Conservation (phyloP, 352 stramenopile genomes). For the Globisporangium yorkense region DNA sequence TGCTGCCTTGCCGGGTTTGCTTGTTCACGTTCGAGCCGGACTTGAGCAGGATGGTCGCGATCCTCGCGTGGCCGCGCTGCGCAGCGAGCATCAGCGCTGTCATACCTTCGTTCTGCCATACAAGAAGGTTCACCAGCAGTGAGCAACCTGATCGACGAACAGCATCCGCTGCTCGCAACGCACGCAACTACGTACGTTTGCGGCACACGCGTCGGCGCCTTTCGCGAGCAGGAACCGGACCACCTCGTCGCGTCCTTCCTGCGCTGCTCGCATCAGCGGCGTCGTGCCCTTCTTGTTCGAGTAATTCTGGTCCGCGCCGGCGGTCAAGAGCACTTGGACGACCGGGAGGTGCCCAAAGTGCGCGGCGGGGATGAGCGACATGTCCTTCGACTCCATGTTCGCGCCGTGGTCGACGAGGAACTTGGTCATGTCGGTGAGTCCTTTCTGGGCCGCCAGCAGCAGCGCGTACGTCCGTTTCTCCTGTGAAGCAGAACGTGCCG, state of each 20-base stretch:
- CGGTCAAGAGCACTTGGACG: conserved; percentile 66
- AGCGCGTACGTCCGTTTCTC: conserved; percentile 78
- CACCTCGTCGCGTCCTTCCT: conserved; percentile 76
- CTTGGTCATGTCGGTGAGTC: conserved; percentile 57
- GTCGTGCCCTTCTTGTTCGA: conserved; percentile 87
- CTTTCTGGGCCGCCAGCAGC: conserved; percentile 80
- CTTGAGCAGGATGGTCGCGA: conserved; percentile 76
- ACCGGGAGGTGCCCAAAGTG: conserved; percentile 80
- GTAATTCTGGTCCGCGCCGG: conserved; percentile 70
- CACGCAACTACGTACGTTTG: conserved; percentile 35
- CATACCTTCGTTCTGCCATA: conserved; percentile 75
- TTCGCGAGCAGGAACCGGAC: conserved; percentile 74
- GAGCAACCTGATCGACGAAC: background rate
- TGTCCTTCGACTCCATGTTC: conserved; percentile 81
- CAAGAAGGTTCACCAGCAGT: background rate
- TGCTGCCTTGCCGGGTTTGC: conserved; percentile 82
- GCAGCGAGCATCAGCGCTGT: conserved; percentile 83
- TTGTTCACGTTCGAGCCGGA: conserved; percentile 85
- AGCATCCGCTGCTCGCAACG: background rate
- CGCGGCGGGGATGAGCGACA: conserved; percentile 77
- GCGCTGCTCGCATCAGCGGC: conserved; percentile 78
- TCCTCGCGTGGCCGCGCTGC: conserved; percentile 74
- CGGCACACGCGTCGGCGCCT: conserved; percentile 58
- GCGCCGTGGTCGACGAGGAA: conserved; percentile 62
- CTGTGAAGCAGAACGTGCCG: conserved; percentile 12